phyloP scores from a whole-genome alignment of 176 grass and related monocot genomes.

The Melocanna baccifera region DNA sequence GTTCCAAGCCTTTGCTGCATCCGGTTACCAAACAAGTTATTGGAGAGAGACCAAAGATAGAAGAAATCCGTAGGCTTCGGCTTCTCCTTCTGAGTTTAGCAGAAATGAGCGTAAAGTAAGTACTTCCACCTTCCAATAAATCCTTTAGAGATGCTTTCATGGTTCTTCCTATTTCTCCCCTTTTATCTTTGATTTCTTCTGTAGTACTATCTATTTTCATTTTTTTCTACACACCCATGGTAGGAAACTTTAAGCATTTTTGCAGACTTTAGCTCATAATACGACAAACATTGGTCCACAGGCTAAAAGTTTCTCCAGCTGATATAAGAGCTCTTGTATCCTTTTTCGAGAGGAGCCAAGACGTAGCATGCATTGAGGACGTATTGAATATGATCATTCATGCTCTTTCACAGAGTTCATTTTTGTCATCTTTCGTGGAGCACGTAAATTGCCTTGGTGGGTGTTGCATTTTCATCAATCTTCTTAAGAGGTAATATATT shows the following conservation, averaged over 20 bases:
- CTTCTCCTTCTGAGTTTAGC: conserved; percentile 89
- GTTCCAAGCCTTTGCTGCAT: conserved; percentile 61
- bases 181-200: neutral
- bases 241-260: neutral
- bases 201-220: neutral
- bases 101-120: conserved; percentile 90
- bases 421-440: conserved; percentile 78
- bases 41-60: conserved; percentile 63
- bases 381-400: conserved; percentile 86
- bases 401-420: conserved; percentile 66
- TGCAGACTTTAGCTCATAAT: conserved; percentile 5
- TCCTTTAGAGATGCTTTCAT: conserved; percentile 26
- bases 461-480: conserved; percentile 86
- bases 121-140: conserved; percentile 24
- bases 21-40: conserved; percentile 59
- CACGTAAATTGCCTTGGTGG: conserved; percentile 85
- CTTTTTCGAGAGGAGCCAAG: conserved; percentile 92
- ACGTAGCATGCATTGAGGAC: conserved; percentile 94
- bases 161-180: conserved; percentile 36
- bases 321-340: conserved; percentile 90
- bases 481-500: conserved; percentile 76
- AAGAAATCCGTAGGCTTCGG: conserved; percentile 81
- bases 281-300: conserved; percentile 31
- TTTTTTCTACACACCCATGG: neutral
- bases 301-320: conserved; percentile 68